Conservation (phyloP, 1,284 basidiomycete species). For the Apiotrichum siamense region DNA sequence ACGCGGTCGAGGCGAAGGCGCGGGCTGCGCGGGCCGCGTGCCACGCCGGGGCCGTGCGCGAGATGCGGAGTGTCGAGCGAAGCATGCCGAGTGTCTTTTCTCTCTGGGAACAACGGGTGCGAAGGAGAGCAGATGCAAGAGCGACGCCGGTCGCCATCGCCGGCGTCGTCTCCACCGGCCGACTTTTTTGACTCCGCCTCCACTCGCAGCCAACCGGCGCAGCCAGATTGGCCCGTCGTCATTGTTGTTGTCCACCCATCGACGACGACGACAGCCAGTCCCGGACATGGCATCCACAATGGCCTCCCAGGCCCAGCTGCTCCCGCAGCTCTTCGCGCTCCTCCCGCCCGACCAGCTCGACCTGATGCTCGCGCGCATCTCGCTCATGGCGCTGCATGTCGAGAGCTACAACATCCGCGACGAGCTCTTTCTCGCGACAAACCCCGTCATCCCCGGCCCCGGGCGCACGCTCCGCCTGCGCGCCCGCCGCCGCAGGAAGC, state of each 20-base stretch:
- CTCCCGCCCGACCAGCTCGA: constrained; percentile 23
- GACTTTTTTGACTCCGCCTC: constrained; percentile 3
- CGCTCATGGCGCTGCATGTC: constrained; percentile 27
- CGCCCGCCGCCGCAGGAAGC: constrained; percentile 5
- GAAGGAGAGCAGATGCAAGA: background rate
- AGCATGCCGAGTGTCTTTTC: constrained; percentile 1
- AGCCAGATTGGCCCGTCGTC: background rate
- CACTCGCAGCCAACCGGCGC: background rate
- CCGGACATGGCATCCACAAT: constrained; percentile 1
- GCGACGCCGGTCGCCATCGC: too few species aligned
- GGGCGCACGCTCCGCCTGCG: constrained; percentile 21
- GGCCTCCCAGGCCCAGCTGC: constrained; percentile 20
- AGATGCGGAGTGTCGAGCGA: constrained; percentile 1
- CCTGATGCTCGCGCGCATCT: constrained; percentile 28
- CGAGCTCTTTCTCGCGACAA: constrained; percentile 27
- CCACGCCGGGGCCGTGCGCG: constrained; percentile 1
- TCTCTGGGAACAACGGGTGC: background rate
- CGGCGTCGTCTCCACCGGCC: too few species aligned
- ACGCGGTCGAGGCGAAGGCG: background rate
- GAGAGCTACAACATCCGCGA: constrained; percentile 25
- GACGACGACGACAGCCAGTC: background rate
- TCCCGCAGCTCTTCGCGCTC: constrained; percentile 35
- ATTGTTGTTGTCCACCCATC: too few species aligned
- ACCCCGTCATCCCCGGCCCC: constrained; percentile 31
- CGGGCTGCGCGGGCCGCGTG: background rate